Percentiles rank a stretch among this genome's conserved stretches.
phyloP scores from a whole-genome alignment of 257 asterid species.

The Solanum lignicaule region DNA sequence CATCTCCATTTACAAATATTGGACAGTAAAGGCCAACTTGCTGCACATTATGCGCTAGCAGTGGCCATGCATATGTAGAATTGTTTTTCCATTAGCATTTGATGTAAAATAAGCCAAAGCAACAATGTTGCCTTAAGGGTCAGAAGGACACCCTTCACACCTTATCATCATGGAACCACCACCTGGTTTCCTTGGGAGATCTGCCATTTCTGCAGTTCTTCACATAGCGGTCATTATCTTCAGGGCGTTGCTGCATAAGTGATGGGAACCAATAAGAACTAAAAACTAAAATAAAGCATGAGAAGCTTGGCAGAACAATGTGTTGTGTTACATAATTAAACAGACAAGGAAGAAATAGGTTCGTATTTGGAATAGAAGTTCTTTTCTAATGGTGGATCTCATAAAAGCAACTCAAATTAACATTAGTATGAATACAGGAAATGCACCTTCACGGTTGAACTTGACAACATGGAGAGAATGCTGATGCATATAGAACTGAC shows the following conservation, averaged over 20 bases:
- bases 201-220: slow-evolving; percentile 87
- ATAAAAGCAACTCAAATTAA: background rate
- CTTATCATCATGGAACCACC: slow-evolving; percentile 99
- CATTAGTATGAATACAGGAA: background rate
- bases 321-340: background rate
- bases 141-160: slow-evolving; percentile 32
- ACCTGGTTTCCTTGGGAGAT: slow-evolving; percentile 98
- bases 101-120: slow-evolving; percentile 1
- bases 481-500: slow-evolving; percentile 96
- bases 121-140: slow-evolving; percentile 1
- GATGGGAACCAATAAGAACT: background rate
- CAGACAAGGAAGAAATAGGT: background rate
- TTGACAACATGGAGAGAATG: slow-evolving; percentile 94
- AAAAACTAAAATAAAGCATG: background rate
- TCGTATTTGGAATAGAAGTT: background rate
- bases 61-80: slow-evolving; percentile 1
- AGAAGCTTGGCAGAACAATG: background rate
- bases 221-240: slow-evolving; percentile 91
- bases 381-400: background rate
- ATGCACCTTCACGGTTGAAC: slow-evolving; percentile 78
- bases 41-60: background rate
- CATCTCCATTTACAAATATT: slow-evolving; percentile 12
- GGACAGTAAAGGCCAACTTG: slow-evolving; percentile 5
- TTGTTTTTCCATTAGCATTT: background rate
- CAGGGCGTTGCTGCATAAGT: slow-evolving; percentile 82